Evolutionary conservation across 148 eudicot species (phyloP), one percentile per base, ranked within the genome.

Genomic region (Rhododendron griersonianum): DNA sequence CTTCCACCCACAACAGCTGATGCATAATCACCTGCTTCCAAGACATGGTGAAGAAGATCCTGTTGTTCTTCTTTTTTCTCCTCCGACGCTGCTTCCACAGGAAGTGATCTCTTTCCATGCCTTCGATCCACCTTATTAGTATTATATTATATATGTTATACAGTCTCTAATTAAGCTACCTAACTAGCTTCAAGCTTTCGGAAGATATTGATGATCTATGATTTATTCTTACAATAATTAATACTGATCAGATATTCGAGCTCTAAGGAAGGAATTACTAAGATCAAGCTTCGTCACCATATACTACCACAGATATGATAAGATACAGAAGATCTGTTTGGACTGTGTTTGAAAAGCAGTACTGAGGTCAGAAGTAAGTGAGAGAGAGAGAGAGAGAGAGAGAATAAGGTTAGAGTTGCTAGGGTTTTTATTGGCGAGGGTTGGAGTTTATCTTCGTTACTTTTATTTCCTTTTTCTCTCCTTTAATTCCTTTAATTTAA

Each of bases 71-170:
- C 84, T n/a, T 84, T 48, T 55, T 61, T 11, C 45, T 84, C 25
- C 81, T 51, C 81, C 86, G 57, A 77, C 21, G 23, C 33, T 73
- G 63, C 18, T 73, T 73, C 86, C 80, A 87, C 35, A 37, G 89
- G 80, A 83, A 89, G 83, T 82, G 93, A 86, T 86, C 91, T 88
- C 92, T 93, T 93, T 84, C 94, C 94, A 87, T 91, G 89, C 81
- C 91, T 87, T 67, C 89, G 89, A 84, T 84, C 86, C 86, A 84
- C 78, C 86, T 74, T 84, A 19, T 45, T 44, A 41, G 7, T 41
- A 25, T 63, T 1, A 28, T 69, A 7, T 48, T 25, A 39, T 0
- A 6, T 9, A 39, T 57, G 14, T 55, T 11, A 63, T 48, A 7
- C 3, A 2, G 41, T 33, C 21, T 11, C 65, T 3, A 41, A 41